Percentiles rank a stretch among this genome's conserved stretches.
phyloP scores from a whole-genome alignment of 192 early-diverging fungal species.

The Coemansia sp. region DNA sequence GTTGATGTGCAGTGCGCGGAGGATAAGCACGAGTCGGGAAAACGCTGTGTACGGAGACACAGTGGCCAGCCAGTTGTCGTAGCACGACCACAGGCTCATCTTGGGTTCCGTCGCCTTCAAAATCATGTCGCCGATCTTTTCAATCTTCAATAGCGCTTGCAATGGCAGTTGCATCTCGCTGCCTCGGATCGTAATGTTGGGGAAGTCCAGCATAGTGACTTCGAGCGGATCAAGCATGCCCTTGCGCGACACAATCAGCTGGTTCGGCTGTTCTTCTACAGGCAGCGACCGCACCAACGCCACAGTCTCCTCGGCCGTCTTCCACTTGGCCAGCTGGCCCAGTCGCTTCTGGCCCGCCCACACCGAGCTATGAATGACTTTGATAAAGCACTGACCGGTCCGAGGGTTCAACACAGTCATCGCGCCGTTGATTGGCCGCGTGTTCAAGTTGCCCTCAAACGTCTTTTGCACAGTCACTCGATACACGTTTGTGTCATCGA shows the following conservation, averaged over 20 bases:
- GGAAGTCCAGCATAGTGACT: conserved; percentile 88
- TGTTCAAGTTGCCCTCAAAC: conserved; percentile 96
- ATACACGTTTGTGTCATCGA: conserved; percentile 99
- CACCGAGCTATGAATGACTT: conserved; percentile 99
- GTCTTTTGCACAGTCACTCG: conserved; percentile 99
- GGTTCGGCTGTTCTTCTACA: conserved; percentile 99
- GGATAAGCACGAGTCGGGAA: conserved; percentile 92
- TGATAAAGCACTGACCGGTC: conserved; percentile 97
- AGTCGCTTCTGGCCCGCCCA: conserved; percentile 99
- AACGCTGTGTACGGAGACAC: conserved; percentile 98
- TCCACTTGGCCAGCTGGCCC: conserved; percentile 99
- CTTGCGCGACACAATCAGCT: conserved; percentile 98
- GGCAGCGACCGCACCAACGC: conserved; percentile 97
- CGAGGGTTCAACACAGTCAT: conserved; percentile 99
- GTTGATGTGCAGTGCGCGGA: conserved; percentile 97
- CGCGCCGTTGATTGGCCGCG: conserved; percentile 99
- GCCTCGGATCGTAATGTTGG: conserved; percentile 98
- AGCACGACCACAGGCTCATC: conserved; percentile 87
- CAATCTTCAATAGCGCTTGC: conserved; percentile 96
- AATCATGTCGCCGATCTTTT: conserved; percentile 98
- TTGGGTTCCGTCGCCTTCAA: conserved; percentile 97
- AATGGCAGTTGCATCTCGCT: conserved; percentile 97
- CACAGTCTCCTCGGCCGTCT: conserved; percentile 99
- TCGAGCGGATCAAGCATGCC: conserved; percentile 99
- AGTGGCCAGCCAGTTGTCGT: conserved; percentile 95